phyloP scores from a whole-genome alignment of 2,329 filamentous ascomycete species.

The Ceratocystis ficicola region DNA sequence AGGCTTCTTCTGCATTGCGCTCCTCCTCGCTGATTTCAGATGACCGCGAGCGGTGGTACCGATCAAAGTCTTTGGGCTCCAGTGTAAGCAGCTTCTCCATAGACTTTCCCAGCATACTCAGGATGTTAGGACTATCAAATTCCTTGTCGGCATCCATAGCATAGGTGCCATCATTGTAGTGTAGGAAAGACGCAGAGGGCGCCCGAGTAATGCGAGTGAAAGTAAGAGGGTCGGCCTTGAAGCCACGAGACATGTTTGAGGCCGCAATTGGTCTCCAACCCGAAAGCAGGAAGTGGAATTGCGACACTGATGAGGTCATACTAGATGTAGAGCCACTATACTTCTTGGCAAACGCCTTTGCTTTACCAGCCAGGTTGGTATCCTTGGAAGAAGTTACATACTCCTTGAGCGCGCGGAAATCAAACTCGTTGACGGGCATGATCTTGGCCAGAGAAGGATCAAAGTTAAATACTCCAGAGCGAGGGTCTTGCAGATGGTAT shows the following conservation, averaged over 20 bases:
- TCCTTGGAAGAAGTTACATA: slow-evolving; percentile 93
- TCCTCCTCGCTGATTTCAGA: slow-evolving; percentile 61
- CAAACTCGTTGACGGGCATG: slow-evolving; percentile 87
- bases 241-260: slow-evolving; percentile 52
- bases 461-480: slow-evolving; percentile 87
- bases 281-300: slow-evolving; percentile 89
- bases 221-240: slow-evolving; percentile 46
- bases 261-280: slow-evolving; percentile 64
- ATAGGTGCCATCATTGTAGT: slow-evolving; percentile 73
- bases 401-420: slow-evolving; percentile 72
- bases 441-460: slow-evolving; percentile 87
- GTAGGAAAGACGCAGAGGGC: slow-evolving; percentile 70
- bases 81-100: slow-evolving; percentile 92
- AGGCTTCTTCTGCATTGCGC: slow-evolving; percentile 60
- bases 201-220: slow-evolving; percentile 63
- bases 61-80: slow-evolving; percentile 70
- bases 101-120: slow-evolving; percentile 86
- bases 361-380: slow-evolving; percentile 53
- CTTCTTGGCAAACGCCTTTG: slow-evolving; percentile 54
- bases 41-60: slow-evolving; percentile 58
- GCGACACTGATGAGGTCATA: slow-evolving; percentile 76
- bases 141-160: slow-evolving; percentile 95
- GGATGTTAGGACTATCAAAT: slow-evolving; percentile 69
- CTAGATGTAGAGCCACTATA: slow-evolving; percentile 95
- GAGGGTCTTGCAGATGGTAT: slow-evolving; percentile 78